phyloP scores from a whole-genome alignment of 1,284 basidiomycete genomes.

The Sporisorium reilianum region DNA sequence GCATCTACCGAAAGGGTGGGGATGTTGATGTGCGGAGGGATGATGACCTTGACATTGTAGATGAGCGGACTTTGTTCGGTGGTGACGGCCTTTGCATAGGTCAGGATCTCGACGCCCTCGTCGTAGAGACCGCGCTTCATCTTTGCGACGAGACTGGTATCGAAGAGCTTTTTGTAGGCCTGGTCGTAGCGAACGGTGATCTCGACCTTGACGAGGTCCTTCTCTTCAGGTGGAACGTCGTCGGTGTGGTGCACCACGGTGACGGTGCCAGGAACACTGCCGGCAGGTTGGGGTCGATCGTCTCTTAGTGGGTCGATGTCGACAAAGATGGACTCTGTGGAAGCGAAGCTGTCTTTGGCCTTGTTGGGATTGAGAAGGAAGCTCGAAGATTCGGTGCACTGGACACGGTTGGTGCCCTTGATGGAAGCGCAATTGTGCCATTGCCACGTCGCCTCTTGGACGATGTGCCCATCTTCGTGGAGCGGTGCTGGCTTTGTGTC shows the following conservation, averaged over 20 bases:
- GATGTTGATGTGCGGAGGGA: constrained; percentile 50
- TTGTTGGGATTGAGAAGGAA: constrained; percentile 48
- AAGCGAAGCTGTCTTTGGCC: constrained; percentile 46
- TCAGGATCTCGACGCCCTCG: constrained; percentile 54
- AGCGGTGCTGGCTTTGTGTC: constrained; percentile 45
- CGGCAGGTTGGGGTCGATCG: constrained; percentile 38
- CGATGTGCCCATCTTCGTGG: constrained; percentile 55
- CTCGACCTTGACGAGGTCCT: constrained; percentile 53
- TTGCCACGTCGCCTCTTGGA: constrained; percentile 50
- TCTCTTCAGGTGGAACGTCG: constrained; percentile 22
- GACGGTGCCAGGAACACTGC: constrained; percentile 45
- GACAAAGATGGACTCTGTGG: constrained; percentile 54
- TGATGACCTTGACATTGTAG: constrained; percentile 55
- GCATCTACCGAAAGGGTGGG: constrained; percentile 45
- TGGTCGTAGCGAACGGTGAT: constrained; percentile 57
- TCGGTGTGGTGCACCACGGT: constrained; percentile 36
- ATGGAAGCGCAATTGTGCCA: constrained; percentile 46
- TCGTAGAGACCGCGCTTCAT: constrained; percentile 55
- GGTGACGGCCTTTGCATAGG: constrained; percentile 49
- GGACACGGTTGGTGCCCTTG: constrained; percentile 38
- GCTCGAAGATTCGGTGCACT: constrained; percentile 39
- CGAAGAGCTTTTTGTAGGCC: constrained; percentile 47
- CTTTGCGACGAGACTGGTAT: constrained; percentile 53
- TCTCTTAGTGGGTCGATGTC: constrained; percentile 42
- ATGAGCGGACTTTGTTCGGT: constrained; percentile 44